Conservation (phyloP, 116 monocot genomes). For the Trichopus zeylanicus region DNA sequence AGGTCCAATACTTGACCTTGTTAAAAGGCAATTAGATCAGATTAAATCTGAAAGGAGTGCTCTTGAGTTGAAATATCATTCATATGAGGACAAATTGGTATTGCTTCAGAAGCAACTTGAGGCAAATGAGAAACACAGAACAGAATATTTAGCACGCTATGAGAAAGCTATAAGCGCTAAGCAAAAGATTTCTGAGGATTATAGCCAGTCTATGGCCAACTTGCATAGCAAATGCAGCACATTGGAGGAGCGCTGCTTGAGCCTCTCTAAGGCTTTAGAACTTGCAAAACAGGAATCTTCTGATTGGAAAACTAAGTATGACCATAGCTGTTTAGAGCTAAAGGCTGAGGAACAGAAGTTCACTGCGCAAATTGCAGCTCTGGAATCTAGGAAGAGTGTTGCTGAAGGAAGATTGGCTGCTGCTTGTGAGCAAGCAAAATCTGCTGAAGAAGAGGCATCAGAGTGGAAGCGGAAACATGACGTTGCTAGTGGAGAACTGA, state of each 20-base stretch:
- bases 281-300: slow-evolving; percentile 43
- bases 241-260: slow-evolving; percentile 61
- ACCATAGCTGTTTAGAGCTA: slow-evolving; percentile 26
- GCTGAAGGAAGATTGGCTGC: slow-evolving; percentile 67
- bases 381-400: slow-evolving; percentile 62
- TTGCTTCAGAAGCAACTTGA: slow-evolving; percentile 78
- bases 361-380: slow-evolving; percentile 37
- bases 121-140: slow-evolving; percentile 70
- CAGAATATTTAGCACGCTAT: slow-evolving; percentile 75
- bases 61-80: slow-evolving; percentile 47
- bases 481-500: slow-evolving; percentile 55
- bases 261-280: slow-evolving; percentile 57
- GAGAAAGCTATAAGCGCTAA: slow-evolving; percentile 77
- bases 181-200: slow-evolving; percentile 62
- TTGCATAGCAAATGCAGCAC: slow-evolving; percentile 77
- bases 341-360: slow-evolving; percentile 52
- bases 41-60: slow-evolving; percentile 65
- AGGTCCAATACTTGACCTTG: slow-evolving; percentile 68
- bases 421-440: slow-evolving; percentile 75
- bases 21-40: slow-evolving; percentile 46
- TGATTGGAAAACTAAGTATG: slow-evolving; percentile 71
- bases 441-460: slow-evolving; percentile 69
- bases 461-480: slow-evolving; percentile 96
- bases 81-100: slow-evolving; percentile 69
- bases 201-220: slow-evolving; percentile 46